Percentiles rank a stretch among this genome's conserved stretches.
Evolutionary conservation across 1,284 basidiomycete genomes (phyloP).

Genomic region (Puccinia polysora): DNA sequence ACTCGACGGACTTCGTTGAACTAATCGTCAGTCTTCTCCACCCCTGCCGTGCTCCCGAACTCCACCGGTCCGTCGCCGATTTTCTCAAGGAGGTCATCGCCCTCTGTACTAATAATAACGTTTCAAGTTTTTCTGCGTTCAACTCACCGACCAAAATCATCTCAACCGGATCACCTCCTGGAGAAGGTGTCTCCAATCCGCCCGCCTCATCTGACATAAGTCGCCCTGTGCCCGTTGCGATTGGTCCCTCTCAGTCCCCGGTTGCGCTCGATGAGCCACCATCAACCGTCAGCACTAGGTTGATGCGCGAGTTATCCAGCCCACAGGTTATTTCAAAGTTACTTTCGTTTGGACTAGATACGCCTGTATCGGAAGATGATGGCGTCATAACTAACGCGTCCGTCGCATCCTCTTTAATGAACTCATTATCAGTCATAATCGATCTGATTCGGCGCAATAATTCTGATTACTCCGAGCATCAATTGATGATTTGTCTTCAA

Average conservation of each 20-base stretch:
- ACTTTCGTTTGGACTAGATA: slow-evolving; percentile 30
- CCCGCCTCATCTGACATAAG: slow-evolving; percentile 41
- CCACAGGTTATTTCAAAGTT: slow-evolving; percentile 30
- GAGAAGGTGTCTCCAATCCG: background rate
- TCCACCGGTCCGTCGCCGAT: slow-evolving; percentile 83
- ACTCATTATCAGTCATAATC: slow-evolving; percentile 83
- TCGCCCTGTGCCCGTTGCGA: slow-evolving; percentile 52
- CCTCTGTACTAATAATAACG: slow-evolving; percentile 82
- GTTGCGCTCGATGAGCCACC: slow-evolving; percentile 86
- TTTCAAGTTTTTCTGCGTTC: slow-evolving; percentile 52
- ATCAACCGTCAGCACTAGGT: slow-evolving; percentile 66
- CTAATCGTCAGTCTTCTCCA: slow-evolving; percentile 77
- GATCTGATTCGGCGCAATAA: slow-evolving; percentile 98
- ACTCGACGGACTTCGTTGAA: slow-evolving; percentile 71
- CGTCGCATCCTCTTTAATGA: slow-evolving; percentile 78
- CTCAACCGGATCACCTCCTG: slow-evolving; percentile 40
- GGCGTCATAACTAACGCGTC: slow-evolving; percentile 64
- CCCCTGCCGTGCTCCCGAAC: slow-evolving; percentile 68
- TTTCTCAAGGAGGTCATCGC: slow-evolving; percentile 92
- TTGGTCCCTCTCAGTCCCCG: slow-evolving; percentile 44
- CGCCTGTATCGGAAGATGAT: slow-evolving; percentile 27
- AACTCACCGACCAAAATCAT: slow-evolving; percentile 41
- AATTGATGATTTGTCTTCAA: slow-evolving; percentile 89
- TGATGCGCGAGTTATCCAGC: slow-evolving; percentile 55
- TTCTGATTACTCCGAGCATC: slow-evolving; percentile 97